Conservation (phyloP, 2,329 filamentous ascomycete genomes). For the Rachicladosporium sp. region DNA sequence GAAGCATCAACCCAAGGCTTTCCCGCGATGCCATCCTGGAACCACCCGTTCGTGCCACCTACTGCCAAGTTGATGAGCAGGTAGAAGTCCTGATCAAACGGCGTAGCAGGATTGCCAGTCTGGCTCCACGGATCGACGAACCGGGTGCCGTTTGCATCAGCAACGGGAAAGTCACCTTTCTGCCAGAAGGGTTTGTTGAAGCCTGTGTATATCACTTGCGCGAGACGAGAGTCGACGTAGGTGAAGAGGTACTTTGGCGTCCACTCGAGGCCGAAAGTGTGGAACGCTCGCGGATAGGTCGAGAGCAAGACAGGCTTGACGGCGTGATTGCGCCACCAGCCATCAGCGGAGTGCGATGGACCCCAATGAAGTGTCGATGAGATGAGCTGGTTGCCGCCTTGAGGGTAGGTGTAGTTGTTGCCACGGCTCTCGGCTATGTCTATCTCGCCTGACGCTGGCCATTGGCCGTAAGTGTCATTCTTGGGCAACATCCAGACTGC, state of each 20-base stretch:
- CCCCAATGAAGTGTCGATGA: slow-evolving; percentile 76
- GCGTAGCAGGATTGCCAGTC: slow-evolving; percentile 25
- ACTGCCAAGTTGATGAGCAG: slow-evolving; percentile 30
- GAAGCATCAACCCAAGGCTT: slow-evolving; percentile 72
- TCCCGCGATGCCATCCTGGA: slow-evolving; percentile 54
- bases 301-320: slow-evolving; percentile 65
- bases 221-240: slow-evolving; percentile 66
- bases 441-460: slow-evolving; percentile 73
- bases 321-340: slow-evolving; percentile 72
- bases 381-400: slow-evolving; percentile 71
- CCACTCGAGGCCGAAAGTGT: slow-evolving; percentile 77
- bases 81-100: slow-evolving; percentile 31
- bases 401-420: slow-evolving; percentile 64
- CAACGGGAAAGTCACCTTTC: slow-evolving; percentile 25
- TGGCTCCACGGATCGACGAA: slow-evolving; percentile 27
- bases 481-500: slow-evolving; percentile 85
- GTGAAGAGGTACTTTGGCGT: slow-evolving; percentile 80
- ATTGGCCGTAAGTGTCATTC: slow-evolving; percentile 57
- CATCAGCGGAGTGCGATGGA: slow-evolving; percentile 58
- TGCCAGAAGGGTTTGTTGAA: slow-evolving; percentile 28
- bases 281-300: slow-evolving; percentile 55
- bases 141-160: slow-evolving; percentile 24
- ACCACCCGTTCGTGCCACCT: slow-evolving; percentile 51
- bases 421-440: slow-evolving; percentile 72
- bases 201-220: slow-evolving; percentile 67